Conservation (phyloP, 805 yeast genomes). For the Ogataea allantospora region DNA sequence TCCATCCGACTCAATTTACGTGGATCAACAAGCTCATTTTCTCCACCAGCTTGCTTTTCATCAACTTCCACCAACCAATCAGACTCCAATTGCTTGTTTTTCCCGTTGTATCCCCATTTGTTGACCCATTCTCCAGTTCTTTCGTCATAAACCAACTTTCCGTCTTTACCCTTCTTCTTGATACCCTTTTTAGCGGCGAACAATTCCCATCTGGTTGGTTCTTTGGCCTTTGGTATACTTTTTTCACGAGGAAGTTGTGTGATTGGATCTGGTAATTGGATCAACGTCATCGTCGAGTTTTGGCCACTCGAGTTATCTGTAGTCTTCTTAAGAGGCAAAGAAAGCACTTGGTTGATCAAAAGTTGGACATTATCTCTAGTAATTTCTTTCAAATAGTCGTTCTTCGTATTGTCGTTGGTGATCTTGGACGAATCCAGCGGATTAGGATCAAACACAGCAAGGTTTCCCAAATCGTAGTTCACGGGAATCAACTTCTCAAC, state of each 20-base stretch:
- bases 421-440: conserved; percentile 69
- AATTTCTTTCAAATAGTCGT: conserved; percentile 57
- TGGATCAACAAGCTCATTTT: conserved; percentile 78
- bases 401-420: conserved; percentile 53
- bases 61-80: conserved; percentile 98
- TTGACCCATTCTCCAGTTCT: conserved; percentile 93
- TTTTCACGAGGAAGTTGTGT: conserved; percentile 91
- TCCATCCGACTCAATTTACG: conserved; percentile 77
- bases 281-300: conserved; percentile 72
- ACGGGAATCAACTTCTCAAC: conserved; percentile 93
- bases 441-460: conserved; percentile 86
- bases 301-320: conserved; percentile 52
- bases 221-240: conserved; percentile 88
- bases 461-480: conserved; percentile 82
- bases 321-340: conserved; percentile 85
- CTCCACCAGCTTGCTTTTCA: conserved; percentile 55
- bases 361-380: conserved; percentile 94
- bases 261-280: conserved; percentile 79
- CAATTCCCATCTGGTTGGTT: conserved; percentile 93
- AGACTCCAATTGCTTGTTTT: conserved; percentile 78
- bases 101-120: conserved; percentile 97
- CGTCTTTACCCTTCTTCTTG: conserved; percentile 82
- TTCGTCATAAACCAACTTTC: conserved; percentile 88
- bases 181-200: conserved; percentile 97
- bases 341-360: conserved; percentile 83